These are phyloP conservation scores for Mycosphaerella arachidis DNA, from an alignment of 2,329 filamentous ascomycete genomes.

Conservation along the genomic window DNA sequence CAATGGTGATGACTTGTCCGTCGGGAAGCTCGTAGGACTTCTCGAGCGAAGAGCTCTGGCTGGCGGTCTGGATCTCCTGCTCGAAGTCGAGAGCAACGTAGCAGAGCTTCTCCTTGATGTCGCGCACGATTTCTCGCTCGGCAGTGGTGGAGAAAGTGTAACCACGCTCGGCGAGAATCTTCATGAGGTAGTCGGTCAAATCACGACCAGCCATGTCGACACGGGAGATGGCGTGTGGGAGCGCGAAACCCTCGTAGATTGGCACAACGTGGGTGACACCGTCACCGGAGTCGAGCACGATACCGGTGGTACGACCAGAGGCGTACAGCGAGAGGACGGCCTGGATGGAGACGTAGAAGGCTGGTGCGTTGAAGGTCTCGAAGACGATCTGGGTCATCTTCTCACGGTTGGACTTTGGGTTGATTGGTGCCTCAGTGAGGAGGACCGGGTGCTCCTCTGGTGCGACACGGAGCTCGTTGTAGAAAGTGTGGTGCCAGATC, in stretches of 20 bases:
- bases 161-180: constrained; percentile 98
- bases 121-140: constrained; percentile 99
- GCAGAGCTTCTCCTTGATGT: constrained; percentile 99
- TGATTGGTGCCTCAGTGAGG: constrained; percentile 98
- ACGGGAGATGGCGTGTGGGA: constrained; percentile 99
- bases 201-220: constrained; percentile 99
- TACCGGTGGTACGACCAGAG: constrained; percentile 99
- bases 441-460: constrained; percentile 99
- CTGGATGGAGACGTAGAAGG: constrained; percentile 99
- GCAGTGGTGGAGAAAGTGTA: constrained; percentile 99
- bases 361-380: constrained; percentile 99
- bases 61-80: constrained; percentile 99
- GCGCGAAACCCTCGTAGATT: constrained; percentile 99
- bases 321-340: constrained; percentile 98
- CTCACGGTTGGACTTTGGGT: constrained; percentile 99
- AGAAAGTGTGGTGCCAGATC: constrained; percentile 99
- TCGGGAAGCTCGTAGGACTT: constrained; percentile 99
- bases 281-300: constrained; percentile 99
- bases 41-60: constrained; percentile 97
- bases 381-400: constrained; percentile 99
- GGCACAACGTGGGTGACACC: constrained; percentile 99
- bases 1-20: constrained; percentile 99
- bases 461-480: constrained; percentile 99
- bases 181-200: constrained; percentile 99
- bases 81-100: constrained; percentile 99